Evolutionary conservation across 768 basidiomycete species (phyloP).

Genomic region (Mycena haematopus): DNA sequence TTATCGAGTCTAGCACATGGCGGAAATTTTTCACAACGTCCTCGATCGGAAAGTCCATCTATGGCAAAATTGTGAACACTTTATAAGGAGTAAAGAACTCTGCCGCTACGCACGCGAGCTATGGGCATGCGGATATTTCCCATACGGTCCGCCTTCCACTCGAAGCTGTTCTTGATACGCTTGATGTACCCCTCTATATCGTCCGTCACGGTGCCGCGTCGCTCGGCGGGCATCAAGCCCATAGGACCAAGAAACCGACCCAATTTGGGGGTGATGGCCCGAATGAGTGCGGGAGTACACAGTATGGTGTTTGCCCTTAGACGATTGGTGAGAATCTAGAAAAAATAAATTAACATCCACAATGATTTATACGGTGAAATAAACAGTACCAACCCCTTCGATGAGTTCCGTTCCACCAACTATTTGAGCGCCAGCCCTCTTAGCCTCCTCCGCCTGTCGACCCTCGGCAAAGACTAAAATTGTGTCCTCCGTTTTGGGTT

Average conservation of each 20-base stretch:
- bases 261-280: slow-evolving; percentile 78
- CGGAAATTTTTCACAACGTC: slow-evolving; percentile 83
- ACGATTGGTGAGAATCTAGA: slow-evolving; percentile 74
- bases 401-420: slow-evolving; percentile 92
- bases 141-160: slow-evolving; percentile 91
- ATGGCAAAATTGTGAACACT: slow-evolving; percentile 1
- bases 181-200: slow-evolving; percentile 85
- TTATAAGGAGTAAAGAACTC: background rate
- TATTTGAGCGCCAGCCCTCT: slow-evolving; percentile 84
- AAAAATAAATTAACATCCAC: slow-evolving; percentile 3
- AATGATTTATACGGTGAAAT: slow-evolving; percentile 11
- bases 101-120: slow-evolving; percentile 61
- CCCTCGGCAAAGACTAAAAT: slow-evolving; percentile 96
- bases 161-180: slow-evolving; percentile 79
- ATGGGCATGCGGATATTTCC: slow-evolving; percentile 87
- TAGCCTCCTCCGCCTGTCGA: slow-evolving; percentile 80
- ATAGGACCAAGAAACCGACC: slow-evolving; percentile 84
- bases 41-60: slow-evolving; percentile 78
- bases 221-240: slow-evolving; percentile 94
- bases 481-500: slow-evolving; percentile 69
- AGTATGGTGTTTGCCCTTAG: slow-evolving; percentile 85
- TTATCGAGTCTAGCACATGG: slow-evolving; percentile 77
- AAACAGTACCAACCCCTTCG: slow-evolving; percentile 70
- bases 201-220: slow-evolving; percentile 93
- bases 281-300: slow-evolving; percentile 80